A percentile compares a stretch with the other conserved stretches of the same genome.
These are phyloP conservation scores for Colletotrichum camelliae DNA, from an alignment of 2,329 filamentous ascomycete species.

Conservation along the genomic window DNA sequence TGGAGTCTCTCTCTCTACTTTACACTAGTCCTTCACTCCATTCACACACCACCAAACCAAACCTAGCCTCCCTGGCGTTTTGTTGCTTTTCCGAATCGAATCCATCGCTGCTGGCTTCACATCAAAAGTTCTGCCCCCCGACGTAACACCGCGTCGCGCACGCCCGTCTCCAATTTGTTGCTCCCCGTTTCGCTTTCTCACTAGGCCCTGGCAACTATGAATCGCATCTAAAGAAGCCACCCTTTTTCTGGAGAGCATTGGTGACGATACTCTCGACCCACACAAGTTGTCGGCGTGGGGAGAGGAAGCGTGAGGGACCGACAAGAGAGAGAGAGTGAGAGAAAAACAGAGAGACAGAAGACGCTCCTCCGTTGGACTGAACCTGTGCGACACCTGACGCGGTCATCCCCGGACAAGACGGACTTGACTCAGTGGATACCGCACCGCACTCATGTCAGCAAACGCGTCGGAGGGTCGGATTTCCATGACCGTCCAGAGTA, in stretches of 20 bases:
- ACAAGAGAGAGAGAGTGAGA: not conserved
- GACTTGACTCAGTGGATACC: slow-evolving; percentile 16
- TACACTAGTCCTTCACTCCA: not conserved
- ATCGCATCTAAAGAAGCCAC: not conserved
- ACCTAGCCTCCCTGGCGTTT: not conserved
- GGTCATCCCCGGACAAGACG: slow-evolving; percentile 2
- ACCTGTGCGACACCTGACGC: not conserved
- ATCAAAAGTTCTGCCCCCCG: not conserved
- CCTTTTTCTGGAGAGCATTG: not conserved
- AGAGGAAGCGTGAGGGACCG: not conserved
- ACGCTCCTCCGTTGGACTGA: not conserved
- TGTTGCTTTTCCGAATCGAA: not conserved
- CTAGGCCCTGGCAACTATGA: not conserved
- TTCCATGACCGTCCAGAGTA: not conserved
- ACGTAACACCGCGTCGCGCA: not conserved
- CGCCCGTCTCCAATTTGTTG: not conserved
- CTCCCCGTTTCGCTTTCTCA: not conserved
- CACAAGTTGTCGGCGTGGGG: not conserved
- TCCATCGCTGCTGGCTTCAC: not conserved
- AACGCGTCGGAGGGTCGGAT: slow-evolving; percentile 14
- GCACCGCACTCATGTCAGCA: not conserved
- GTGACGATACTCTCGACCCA: not conserved
- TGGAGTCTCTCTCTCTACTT: not conserved
- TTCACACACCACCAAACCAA: not conserved
- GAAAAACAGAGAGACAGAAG: not conserved